Percentiles rank a stretch among this genome's conserved stretches.
Conservation (phyloP, 495 filamentous ascomycete species). For the Penicillium fimorum region DNA sequence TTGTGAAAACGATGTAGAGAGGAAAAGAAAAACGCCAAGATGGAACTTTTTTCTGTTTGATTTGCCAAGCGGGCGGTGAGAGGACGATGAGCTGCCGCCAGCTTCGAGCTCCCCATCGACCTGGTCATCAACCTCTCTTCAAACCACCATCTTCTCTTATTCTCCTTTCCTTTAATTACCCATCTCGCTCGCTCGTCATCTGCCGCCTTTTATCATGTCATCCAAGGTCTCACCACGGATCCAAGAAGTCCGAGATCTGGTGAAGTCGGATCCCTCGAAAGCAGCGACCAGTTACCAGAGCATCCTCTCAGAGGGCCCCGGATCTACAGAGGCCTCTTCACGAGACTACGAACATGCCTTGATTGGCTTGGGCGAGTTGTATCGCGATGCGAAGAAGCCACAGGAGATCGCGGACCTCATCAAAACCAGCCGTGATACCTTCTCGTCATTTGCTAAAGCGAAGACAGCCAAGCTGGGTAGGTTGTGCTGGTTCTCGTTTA, state of each 20-base stretch:
- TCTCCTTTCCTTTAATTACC: conserved; percentile 5
- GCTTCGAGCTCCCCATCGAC: conserved; percentile 34
- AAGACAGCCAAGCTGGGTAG: conserved; percentile 98
- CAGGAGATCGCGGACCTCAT: conserved; percentile 89
- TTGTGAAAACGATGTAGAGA: conserved; percentile 13
- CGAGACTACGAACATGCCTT: conserved; percentile 74
- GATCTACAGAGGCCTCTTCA: conserved; percentile 77
- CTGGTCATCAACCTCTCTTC: conserved; percentile 24
- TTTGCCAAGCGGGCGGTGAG: conserved; percentile 36
- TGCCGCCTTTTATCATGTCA: conserved; percentile 41
- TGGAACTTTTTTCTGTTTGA: conserved; percentile 35
- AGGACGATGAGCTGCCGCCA: conserved; percentile 29
- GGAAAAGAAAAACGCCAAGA: conserved; percentile 17
- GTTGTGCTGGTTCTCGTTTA: conserved; percentile 17
- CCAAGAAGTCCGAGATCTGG: conserved; percentile 81
- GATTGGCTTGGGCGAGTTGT: conserved; percentile 83
- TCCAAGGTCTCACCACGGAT: conserved; percentile 58
- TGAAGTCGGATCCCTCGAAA: conserved; percentile 72
- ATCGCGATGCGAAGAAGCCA: conserved; percentile 84
- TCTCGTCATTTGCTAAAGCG: conserved; percentile 95
- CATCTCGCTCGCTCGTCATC: conserved; percentile 2
- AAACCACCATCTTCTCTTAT: conserved; percentile 15
- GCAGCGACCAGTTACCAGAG: conserved; percentile 84
- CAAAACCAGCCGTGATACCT: conserved; percentile 80
- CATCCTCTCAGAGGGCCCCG: conserved; percentile 79